phyloP scores from a whole-genome alignment of 495 filamentous ascomycete species.

The Talaromyces thailandensis region DNA sequence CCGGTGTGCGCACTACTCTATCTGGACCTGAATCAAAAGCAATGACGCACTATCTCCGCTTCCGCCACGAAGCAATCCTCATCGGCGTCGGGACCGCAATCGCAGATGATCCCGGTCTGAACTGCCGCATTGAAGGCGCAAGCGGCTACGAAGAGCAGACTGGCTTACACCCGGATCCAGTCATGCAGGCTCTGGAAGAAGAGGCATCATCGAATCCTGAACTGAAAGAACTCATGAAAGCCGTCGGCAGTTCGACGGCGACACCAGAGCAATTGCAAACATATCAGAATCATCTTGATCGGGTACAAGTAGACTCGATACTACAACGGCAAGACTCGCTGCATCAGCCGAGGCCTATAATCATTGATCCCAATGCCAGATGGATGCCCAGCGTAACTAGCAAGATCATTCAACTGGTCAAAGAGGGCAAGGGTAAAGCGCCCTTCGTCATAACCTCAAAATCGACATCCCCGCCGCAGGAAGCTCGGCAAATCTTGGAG shows the following conservation, averaged over 20 bases:
- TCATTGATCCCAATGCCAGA: conserved; percentile 63
- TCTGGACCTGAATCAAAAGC: conserved; percentile 77
- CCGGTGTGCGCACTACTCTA: conserved; percentile 65
- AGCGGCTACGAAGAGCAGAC: conserved; percentile 29
- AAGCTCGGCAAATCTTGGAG: conserved; percentile 25
- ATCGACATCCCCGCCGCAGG: conserved; percentile 15
- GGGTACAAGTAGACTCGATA: conserved; percentile 50
- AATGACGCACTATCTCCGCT: conserved; percentile 88
- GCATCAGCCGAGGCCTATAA: conserved; percentile 65
- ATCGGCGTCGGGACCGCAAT: conserved; percentile 80
- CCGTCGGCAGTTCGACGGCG: conserved; percentile 75
- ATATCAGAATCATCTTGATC: conserved; percentile 88
- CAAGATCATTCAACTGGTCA: conserved; percentile 57
- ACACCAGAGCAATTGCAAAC: conserved; percentile 66
- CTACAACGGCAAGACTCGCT: not conserved
- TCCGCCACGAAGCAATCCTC: conserved; percentile 73
- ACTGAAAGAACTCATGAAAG: conserved; percentile 84
- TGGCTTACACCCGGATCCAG: conserved; percentile 66
- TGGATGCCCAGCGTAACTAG: conserved; percentile 52
- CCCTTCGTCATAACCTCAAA: conserved; percentile 54
- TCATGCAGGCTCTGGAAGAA: conserved; percentile 84
- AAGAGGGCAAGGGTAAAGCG: conserved; percentile 53
- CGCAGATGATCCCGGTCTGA: conserved; percentile 77
- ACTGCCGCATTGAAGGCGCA: conserved; percentile 56
- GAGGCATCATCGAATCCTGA: conserved; percentile 74